Conservation (phyloP, 1,139 yeast species). For the Suzukiozyma palmioleophila region DNA sequence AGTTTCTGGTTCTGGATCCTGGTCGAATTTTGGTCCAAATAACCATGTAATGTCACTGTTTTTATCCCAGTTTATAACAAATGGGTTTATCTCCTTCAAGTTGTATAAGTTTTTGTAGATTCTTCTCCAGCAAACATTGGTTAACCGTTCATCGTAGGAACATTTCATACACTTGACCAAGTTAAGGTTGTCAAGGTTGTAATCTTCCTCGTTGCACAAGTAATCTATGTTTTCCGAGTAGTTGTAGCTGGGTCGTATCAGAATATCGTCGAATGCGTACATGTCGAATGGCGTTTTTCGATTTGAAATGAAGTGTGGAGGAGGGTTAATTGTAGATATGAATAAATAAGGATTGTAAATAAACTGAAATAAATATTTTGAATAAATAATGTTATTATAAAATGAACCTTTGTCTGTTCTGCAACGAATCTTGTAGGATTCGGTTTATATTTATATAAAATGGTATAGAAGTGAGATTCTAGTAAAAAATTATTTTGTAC, state of each 20-base stretch:
- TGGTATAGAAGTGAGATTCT: neutral
- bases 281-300: slow-evolving; percentile 5
- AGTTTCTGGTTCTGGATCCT: slow-evolving; percentile 3
- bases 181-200: slow-evolving; percentile 16
- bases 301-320: neutral
- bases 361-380: neutral
- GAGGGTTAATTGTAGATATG: neutral
- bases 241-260: slow-evolving; percentile 10
- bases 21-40: slow-evolving; percentile 36
- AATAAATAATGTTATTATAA: neutral
- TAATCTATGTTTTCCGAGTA: slow-evolving; percentile 34
- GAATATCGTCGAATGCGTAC: slow-evolving; percentile 20
- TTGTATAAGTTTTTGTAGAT: slow-evolving; percentile 29
- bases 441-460: neutral
- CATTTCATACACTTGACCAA: slow-evolving; percentile 22
- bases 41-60: slow-evolving; percentile 44
- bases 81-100: slow-evolving; percentile 29
- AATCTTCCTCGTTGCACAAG: slow-evolving; percentile 10
- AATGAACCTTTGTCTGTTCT: neutral
- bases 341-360: neutral
- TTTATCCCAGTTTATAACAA: slow-evolving; percentile 41
- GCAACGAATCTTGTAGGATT: neutral
- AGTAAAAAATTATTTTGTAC: neutral
- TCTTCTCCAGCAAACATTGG: slow-evolving; percentile 42
- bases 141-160: slow-evolving; percentile 22